Evolutionary conservation across 2,329 filamentous ascomycete genomes (phyloP).

Genomic region (Chaetomiaceae sp.): DNA sequence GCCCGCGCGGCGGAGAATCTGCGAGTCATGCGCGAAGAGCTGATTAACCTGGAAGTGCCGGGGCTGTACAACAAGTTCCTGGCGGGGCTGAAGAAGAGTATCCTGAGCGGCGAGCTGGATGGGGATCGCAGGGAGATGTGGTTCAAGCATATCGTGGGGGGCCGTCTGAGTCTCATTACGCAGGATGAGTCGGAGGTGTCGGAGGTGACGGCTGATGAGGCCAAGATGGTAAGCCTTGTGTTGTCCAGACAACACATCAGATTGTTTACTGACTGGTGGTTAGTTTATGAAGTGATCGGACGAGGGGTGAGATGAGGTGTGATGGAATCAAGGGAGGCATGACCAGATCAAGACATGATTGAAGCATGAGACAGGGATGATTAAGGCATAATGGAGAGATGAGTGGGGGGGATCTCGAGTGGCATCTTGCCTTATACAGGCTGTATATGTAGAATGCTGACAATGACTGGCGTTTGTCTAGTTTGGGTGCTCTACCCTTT

Average conservation of each 20-base stretch:
- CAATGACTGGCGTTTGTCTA: no score
- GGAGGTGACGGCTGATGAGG: slow-evolving; percentile 64
- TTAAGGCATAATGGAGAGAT: no score
- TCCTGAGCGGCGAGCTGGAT: slow-evolving; percentile 65
- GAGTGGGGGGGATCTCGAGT: no score
- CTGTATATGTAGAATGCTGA: no score
- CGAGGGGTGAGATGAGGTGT: no score
- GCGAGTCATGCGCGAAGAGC: slow-evolving; percentile 71
- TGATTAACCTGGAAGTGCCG: slow-evolving; percentile 71
- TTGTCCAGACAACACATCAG: no score
- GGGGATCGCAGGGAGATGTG: slow-evolving; percentile 81
- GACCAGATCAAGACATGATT: no score
- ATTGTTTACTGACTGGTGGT: slow-evolving; percentile 8
- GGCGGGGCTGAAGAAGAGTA: slow-evolving; percentile 63
- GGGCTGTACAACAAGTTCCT: slow-evolving; percentile 72
- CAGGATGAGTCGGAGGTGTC: slow-evolving; percentile 58
- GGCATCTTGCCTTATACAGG: no score
- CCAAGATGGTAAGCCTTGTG: slow-evolving; percentile 48
- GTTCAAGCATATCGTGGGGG: slow-evolving; percentile 61
- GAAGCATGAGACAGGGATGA: no score
- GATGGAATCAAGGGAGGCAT: no score
- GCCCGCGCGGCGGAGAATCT: slow-evolving; percentile 70
- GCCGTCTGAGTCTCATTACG: slow-evolving; percentile 69
- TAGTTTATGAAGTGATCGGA: slow-evolving; percentile 12
- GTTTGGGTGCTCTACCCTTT: no score